These are phyloP conservation scores for Aspergillaceae sp. DNA, from an alignment of 2,329 filamentous ascomycete species.

Conservation along the genomic window DNA sequence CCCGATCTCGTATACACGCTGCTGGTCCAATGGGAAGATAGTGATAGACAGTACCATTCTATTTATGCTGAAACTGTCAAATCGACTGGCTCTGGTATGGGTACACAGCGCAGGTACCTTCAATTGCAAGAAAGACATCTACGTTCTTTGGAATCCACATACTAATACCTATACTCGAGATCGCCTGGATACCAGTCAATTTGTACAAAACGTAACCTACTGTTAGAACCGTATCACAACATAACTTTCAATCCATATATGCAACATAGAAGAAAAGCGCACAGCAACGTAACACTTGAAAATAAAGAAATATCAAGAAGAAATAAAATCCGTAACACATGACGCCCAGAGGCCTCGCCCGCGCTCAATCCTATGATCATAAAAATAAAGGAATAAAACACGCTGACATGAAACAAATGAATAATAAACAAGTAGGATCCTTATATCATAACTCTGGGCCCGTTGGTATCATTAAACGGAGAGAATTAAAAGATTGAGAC, in stretches of 20 bases:
- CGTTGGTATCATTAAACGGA: constrained; percentile 7
- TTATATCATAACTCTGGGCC: constrained; percentile 6
- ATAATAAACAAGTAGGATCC: background rate
- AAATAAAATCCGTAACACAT: background rate
- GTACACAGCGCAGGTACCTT: too few species aligned
- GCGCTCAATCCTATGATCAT: constrained; percentile 5
- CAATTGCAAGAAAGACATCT: too few species aligned
- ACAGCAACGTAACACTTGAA: background rate
- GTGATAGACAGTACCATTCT: too few species aligned
- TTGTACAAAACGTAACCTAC: background rate
- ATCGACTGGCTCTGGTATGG: too few species aligned
- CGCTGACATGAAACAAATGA: background rate
- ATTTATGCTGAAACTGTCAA: too few species aligned
- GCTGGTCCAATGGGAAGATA: too few species aligned
- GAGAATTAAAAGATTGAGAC: background rate
- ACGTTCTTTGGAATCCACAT: too few species aligned
- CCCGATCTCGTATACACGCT: too few species aligned
- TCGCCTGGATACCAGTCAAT: too few species aligned
- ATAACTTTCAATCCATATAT: background rate
- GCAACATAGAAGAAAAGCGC: background rate
- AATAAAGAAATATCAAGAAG: background rate
- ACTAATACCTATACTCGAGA: too few species aligned
- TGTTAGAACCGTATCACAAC: background rate
- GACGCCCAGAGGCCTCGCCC: constrained; percentile 4
- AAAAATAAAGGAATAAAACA: constrained; percentile 6